A percentile compares a stretch with the other conserved stretches of the same genome.
phyloP scores from a whole-genome alignment of 2,329 filamentous ascomycete species.

The Neopestalotiopsis sp. region DNA sequence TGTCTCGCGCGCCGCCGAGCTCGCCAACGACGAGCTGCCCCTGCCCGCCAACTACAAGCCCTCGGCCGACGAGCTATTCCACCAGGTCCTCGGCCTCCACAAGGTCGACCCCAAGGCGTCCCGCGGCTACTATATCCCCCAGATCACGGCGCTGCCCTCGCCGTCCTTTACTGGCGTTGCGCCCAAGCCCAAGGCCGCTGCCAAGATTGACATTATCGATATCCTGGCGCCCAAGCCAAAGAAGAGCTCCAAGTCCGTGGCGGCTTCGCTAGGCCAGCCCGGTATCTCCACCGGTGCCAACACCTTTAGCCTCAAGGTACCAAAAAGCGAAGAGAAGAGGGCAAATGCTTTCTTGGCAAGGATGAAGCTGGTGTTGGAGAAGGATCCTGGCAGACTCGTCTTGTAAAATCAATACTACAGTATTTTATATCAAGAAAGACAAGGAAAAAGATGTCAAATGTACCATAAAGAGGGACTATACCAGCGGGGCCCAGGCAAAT shows the following conservation, averaged over 20 bases:
- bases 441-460: neutral
- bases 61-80: conserved; percentile 83
- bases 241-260: conserved; percentile 31
- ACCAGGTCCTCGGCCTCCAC: conserved; percentile 79
- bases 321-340: conserved; percentile 79
- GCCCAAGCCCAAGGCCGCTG: conserved; percentile 40
- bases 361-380: conserved; percentile 82
- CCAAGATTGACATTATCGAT: conserved; percentile 80
- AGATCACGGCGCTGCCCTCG: conserved; percentile 66
- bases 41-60: conserved; percentile 66
- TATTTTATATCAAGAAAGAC: neutral
- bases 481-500: conserved; percentile 7
- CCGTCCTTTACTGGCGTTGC: conserved; percentile 41
- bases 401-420: conserved; percentile 45
- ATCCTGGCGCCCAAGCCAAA: conserved; percentile 61
- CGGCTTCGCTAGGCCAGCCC: conserved; percentile 40
- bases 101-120: conserved; percentile 8
- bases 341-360: conserved; percentile 83
- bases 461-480: conserved; percentile 4
- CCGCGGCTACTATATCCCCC: conserved; percentile 63
- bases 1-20: conserved; percentile 79
- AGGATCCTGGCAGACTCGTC: conserved; percentile 78
- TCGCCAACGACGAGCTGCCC: conserved; percentile 88
- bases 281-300: conserved; percentile 66
- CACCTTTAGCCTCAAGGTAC: conserved; percentile 81